phyloP scores from a whole-genome alignment of 768 basidiomycete species.

The Leccinum sublutescens region DNA sequence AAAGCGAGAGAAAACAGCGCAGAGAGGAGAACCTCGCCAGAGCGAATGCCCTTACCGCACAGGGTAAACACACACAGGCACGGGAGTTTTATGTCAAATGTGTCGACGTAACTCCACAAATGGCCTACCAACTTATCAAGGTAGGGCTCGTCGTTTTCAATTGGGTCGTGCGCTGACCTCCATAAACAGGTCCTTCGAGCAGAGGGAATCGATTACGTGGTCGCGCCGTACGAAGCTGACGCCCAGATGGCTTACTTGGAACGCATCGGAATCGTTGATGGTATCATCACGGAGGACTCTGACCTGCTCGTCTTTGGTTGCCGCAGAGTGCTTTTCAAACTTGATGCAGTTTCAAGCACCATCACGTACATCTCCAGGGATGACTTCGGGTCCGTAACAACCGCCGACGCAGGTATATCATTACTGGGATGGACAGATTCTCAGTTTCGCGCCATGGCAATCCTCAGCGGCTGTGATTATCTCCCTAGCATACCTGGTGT shows the following conservation, averaged over 20 bases:
- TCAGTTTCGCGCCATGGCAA: slow-evolving; percentile 92
- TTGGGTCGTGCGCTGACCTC: slow-evolving; percentile 5
- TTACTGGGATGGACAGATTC: slow-evolving; percentile 86
- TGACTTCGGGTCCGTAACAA: slow-evolving; percentile 62
- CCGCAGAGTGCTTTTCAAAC: slow-evolving; percentile 87
- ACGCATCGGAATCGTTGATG: slow-evolving; percentile 75
- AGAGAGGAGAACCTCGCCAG: slow-evolving; percentile 75
- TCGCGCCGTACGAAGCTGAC: slow-evolving; percentile 98
- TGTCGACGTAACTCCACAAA: slow-evolving; percentile 93
- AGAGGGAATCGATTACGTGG: slow-evolving; percentile 79
- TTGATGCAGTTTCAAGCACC: slow-evolving; percentile 68
- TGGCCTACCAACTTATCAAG: slow-evolving; percentile 98
- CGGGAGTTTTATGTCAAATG: slow-evolving; percentile 88
- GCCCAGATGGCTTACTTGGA: slow-evolving; percentile 95
- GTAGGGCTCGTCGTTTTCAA: slow-evolving; percentile 36
- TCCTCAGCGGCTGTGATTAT: slow-evolving; percentile 92
- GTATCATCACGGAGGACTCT: slow-evolving; percentile 95
- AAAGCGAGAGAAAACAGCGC: slow-evolving; percentile 70
- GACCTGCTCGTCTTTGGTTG: slow-evolving; percentile 98
- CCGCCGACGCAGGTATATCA: slow-evolving; percentile 58
- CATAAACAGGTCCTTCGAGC: slow-evolving; percentile 71
- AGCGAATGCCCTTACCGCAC: slow-evolving; percentile 69
- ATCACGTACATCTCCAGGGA: slow-evolving; percentile 63
- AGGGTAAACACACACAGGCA: slow-evolving; percentile 79
- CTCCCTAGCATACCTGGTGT: slow-evolving; percentile 87